Evolutionary conservation across 2,329 filamentous ascomycete species (phyloP), one percentile per base, ranked within the genome.

Genomic region (Ascochyta rabiei): DNA sequence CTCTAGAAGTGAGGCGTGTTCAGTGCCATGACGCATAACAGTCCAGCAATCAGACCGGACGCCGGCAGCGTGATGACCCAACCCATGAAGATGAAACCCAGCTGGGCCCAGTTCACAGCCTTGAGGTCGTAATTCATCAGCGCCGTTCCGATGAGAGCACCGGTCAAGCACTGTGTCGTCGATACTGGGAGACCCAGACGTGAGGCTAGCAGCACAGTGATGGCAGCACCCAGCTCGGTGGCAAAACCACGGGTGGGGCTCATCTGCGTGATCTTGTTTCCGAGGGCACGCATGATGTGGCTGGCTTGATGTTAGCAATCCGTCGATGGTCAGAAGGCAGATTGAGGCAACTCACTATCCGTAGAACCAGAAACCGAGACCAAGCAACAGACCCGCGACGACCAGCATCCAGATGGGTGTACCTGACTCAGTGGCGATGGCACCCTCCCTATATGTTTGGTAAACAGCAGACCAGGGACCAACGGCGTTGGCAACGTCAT

Each of bases 131-230:
- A 68, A 34, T 70, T 70, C 68, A 71, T 69, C 57, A 71, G 40
- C 6, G 67, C 67, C 10, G 64, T 62, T 13, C 64, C 68, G 18
- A 68, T 57, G 2, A 62, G 48, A 13, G 67, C 57, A 13, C 68
- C 68, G 7, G 63, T 66, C 53, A 71, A 47, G 38, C 85, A 88
- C 75, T 87, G 85, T 0, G 85, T 86, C 1, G 86, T 88, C 2
- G 84, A 87, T 28, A 88, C 80, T 2, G 86, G 86, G 2, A 88
- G 81, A 48, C 81, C 78, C 26, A 87, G 79, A 49, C 84, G 82
- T 2, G 85, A 86, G 45, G 85, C 85, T 54, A 88, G 69, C 50
- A 89, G 79, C 53, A 89, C 81, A n/a, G 86, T 87, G 59, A 85
- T 79, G 37, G 84, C 84, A 30, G 82, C 81, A 19, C 69, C 69